Evolutionary conservation across 2,329 filamentous ascomycete species (phyloP), one percentile per base, ranked within the genome.

Genomic region (Zalaria obscura): DNA sequence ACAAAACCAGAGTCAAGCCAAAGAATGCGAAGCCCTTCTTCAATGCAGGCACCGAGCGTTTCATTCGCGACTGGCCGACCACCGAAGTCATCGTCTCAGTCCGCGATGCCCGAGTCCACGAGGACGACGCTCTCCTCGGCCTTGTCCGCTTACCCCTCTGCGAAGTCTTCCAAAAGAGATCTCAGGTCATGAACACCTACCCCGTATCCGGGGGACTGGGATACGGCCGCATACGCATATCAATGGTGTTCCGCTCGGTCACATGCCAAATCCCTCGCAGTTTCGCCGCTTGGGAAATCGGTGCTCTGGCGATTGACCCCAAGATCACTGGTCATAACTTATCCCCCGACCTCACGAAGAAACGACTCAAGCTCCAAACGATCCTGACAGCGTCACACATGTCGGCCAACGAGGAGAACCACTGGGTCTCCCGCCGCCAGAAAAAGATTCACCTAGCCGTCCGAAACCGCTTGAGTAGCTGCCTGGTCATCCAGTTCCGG

Each of bases 21-120:
- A 83, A 84, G 61, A 85, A 84, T 47, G 71, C 76, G 0, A 84
- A 83, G 51, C 82, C 82, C 0, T 86, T 85, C 58, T 86, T 82
- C 66, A 86, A 86, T 48, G 81, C 82, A 3, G 78, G 78, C 4
- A 83, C 76, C 2, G 82, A 87, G 55, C 72, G 78, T 4, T 83
- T 84, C 47, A 69, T 86, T 33, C 67, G 74, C 8, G 76, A 86
- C 54, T 84, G 80, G 72, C 67, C 65, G 10, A 74, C 69, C 8
- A 72, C 77, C 1, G 80, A 85, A 54, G 66, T 85, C 28, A 78
- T 82, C 48, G 62, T 87, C 27, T 68, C 72, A 1, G 78, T 84
- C 2, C 71, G 79, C 7, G 82, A 86, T 53, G 67, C 74, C 18
- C 69, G 80, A 4, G 67, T 83, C 25, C 73, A 80, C 40, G 82